phyloP scores from a whole-genome alignment of 2,329 filamentous ascomycete species.

The Penicillium glabrum region DNA sequence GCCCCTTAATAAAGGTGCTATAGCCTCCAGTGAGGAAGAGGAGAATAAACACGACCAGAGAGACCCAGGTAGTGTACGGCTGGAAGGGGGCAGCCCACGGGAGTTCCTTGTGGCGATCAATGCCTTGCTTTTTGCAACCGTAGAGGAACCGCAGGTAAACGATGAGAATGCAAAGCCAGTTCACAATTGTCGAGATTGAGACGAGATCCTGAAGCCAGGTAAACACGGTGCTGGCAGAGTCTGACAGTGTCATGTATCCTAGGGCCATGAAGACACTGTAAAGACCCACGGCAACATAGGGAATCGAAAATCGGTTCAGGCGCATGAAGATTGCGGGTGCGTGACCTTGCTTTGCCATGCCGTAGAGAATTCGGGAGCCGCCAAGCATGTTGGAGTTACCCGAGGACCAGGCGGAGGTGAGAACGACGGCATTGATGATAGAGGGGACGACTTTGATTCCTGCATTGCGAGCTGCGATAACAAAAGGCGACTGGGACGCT shows the following conservation, averaged over 20 bases:
- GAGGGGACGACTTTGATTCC: slow-evolving; percentile 35
- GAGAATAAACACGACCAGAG: slow-evolving; percentile 57
- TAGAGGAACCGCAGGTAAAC: slow-evolving; percentile 56
- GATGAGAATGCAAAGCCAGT: slow-evolving; percentile 60
- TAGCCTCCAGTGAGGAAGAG: slow-evolving; percentile 70
- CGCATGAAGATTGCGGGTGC: slow-evolving; percentile 34
- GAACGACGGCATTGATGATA: slow-evolving; percentile 22
- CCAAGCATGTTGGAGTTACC: slow-evolving; percentile 43
- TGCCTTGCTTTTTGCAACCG: slow-evolving; percentile 40
- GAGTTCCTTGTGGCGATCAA: slow-evolving; percentile 36
- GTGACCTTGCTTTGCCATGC: slow-evolving; percentile 39
- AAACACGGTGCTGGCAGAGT: slow-evolving; percentile 59
- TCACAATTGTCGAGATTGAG: slow-evolving; percentile 40
- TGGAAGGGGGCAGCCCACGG: slow-evolving; percentile 53
- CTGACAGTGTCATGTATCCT: slow-evolving; percentile 63
- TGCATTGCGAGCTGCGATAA: slow-evolving; percentile 48
- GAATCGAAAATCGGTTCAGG: slow-evolving; percentile 52
- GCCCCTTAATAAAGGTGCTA: slow-evolving; percentile 36
- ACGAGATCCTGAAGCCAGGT: slow-evolving; percentile 66
- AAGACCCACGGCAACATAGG: slow-evolving; percentile 55
- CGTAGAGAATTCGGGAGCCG: slow-evolving; percentile 39
- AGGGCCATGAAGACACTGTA: slow-evolving; percentile 59
- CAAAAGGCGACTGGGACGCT: slow-evolving; percentile 42
- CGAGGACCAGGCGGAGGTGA: slow-evolving; percentile 38
- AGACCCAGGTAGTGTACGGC: slow-evolving; percentile 61